These are phyloP conservation scores for Suhomyces sp. DNA, from an alignment of 805 yeast species.

Conservation along the genomic window DNA sequence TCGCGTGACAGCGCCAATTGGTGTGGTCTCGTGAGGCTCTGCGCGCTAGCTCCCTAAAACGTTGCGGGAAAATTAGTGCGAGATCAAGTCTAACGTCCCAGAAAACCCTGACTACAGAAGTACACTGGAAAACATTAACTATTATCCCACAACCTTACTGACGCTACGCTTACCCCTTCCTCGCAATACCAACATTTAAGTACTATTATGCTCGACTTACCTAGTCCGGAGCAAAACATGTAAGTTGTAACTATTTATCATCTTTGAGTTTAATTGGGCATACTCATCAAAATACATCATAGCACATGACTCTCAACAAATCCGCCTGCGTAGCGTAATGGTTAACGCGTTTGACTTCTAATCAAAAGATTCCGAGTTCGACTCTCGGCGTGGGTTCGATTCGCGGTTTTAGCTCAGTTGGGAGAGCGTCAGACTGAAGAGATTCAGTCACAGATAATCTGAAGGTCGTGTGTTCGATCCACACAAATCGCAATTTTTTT, in stretches of 20 bases:
- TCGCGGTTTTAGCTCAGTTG: slow-evolving; percentile 34
- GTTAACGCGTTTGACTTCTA: slow-evolving; percentile 67
- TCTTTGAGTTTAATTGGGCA: too few species aligned
- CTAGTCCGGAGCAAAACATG: too few species aligned
- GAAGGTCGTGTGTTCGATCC: not conserved
- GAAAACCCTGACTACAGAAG: too few species aligned
- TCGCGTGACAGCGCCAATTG: not conserved
- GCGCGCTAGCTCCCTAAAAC: not conserved
- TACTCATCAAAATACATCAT: too few species aligned
- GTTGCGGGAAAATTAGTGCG: not conserved
- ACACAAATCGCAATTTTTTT: not conserved
- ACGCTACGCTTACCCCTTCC: not conserved
- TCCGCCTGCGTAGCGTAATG: slow-evolving; percentile 59
- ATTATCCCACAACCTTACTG: not conserved
- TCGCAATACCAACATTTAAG: not conserved
- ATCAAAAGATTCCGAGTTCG: slow-evolving; percentile 66
- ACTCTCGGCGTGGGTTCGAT: slow-evolving; percentile 47
- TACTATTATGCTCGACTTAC: not conserved
- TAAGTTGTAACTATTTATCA: too few species aligned
- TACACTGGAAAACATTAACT: not conserved
- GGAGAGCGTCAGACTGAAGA: slow-evolving; percentile 38
- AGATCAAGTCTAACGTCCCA: too few species aligned
- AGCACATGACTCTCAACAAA: not conserved
- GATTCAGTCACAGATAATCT: slow-evolving; percentile 44
- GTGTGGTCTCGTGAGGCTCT: not conserved